Base-by-base conservation (phyloP, 192 early-diverging fungal species). In the Physocladia obscura region DNA sequence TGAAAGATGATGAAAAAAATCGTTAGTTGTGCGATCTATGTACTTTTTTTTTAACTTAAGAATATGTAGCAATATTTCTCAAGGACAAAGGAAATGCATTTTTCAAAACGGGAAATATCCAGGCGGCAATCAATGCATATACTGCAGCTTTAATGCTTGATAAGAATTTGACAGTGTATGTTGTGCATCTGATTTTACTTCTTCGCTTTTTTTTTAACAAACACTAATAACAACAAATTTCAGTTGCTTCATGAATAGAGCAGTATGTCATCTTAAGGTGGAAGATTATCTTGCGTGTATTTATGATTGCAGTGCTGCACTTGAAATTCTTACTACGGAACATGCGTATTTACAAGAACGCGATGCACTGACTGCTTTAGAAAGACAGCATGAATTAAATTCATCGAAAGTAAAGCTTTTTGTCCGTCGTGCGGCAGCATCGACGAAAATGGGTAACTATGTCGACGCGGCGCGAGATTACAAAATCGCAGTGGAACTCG, bases 11-110 rank as follows among this genome's bases (percentile, higher is more conserved):
- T n/a, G 70, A 72, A 62, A 61, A 62, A 36, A 72, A 72, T 63
- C 70, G 70, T 73, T 49, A 67, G 71, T 47, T 29, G 13, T 40
- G 37, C 15, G 1, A 44, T 39, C 36, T 0, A 40, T 13, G 30
- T 27, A 27, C n/a, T 44, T 62, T 0, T 40, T 0, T 21, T 38
- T 6, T 0, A 0, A 5, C 59, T 30, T 8, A 40, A 35, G 24
- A 55, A n/a, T n/a, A n/a, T n/a, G n/a, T 2, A 76, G 74, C 78
- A 0, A 39, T 74, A 8, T 78, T 78, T 6, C 72, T 88, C 52
- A 90, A 88, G 52, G 86, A 88, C 17, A 85, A 85, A 17, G 90
- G 89, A 44, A 90, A 89, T 67, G 77, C 70, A 37, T 89, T 88
- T 34, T 92, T 92, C 79, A 84, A 84, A 44, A 62, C 77, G 1